Conservation (phyloP, 371 early-diverging fungal genomes). For the Funneliformis caledonium region DNA sequence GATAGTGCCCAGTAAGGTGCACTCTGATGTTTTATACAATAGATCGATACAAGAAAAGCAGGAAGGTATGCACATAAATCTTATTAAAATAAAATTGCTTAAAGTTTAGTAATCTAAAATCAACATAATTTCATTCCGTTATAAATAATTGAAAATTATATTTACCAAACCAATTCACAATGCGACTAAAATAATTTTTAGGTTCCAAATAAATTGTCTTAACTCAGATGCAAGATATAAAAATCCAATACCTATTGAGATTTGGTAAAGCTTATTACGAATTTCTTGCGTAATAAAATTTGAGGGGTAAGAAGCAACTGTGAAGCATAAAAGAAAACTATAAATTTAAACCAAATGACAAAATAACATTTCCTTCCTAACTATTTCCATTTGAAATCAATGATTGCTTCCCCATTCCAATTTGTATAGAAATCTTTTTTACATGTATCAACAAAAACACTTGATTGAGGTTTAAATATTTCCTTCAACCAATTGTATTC, state of each 20-base stretch:
- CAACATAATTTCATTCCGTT: no score
- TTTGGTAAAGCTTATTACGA: background rate
- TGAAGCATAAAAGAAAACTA: background rate
- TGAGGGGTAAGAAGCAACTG: background rate
- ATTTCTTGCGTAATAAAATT: background rate
- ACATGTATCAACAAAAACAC: no score
- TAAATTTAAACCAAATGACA: background rate
- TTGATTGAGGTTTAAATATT: no score
- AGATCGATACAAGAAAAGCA: background rate
- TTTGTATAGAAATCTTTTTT: no score
- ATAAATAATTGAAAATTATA: no score
- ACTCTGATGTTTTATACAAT: background rate
- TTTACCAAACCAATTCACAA: slow-evolving; percentile 21
- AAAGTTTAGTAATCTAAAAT: no score
- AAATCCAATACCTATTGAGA: background rate
- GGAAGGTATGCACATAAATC: background rate
- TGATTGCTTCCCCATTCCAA: no score
- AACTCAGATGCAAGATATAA: background rate
- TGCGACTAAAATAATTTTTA: background rate
- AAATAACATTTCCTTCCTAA: background rate
- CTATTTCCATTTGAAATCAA: no score
- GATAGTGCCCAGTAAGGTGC: background rate
- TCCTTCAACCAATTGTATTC: no score
- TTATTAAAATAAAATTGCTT: background rate
- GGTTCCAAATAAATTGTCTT: background rate